Base-by-base conservation (phyloP, 2,329 filamentous ascomycete genomes). In the Bretziella fagacearum region DNA sequence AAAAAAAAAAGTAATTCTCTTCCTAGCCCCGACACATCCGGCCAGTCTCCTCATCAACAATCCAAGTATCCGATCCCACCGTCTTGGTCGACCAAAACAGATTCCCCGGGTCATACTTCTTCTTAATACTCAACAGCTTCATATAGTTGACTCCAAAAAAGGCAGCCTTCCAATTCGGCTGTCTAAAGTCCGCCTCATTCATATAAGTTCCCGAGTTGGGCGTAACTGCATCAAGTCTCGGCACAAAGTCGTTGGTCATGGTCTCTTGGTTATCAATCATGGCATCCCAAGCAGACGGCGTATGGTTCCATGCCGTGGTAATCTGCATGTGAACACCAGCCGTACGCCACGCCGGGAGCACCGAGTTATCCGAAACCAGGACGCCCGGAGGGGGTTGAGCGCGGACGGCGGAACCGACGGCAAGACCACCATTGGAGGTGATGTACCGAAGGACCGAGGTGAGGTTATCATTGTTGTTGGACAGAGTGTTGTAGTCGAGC, bases 1-100 rank as follows among this genome's bases (percentile, higher is more conserved):
- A 10, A 17, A 7, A 10, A 2, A 6, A 7, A 42, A 15, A 29
- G 18, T 11, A 40, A 25, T 27, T 17, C 45, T n/a, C n/a, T n/a
- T n/a, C n/a, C 37, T 41, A 46, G 45, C 22, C 30, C 25, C 46
- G 50, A 50, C 68, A 70, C 56, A 70, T 57, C 22, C 65, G 60
- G 6, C 67, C 68, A 47, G 40, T 52, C 11, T 59, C 52, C 4
- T 55, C 59, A 3, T 56, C 57, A 6, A 65, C 59, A 18, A 47
- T 52, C 69, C 69, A 74, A n/a, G 54, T 54, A 44, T 74, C 70
- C 48, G 67, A 70, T 0, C 70, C 71, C 4, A 75, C 70, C 3
- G 61, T 65, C n/a, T 62, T 65, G 4, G 54, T 55, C 8, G 64
- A 67, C 45, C 70, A 70, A 29, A 70, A 70, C 5, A 75, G 49